Evolutionary conservation across 2,329 filamentous ascomycete genomes (phyloP), one percentile per base, ranked within the genome.

Genomic region (Tricladium varicosporioides): DNA sequence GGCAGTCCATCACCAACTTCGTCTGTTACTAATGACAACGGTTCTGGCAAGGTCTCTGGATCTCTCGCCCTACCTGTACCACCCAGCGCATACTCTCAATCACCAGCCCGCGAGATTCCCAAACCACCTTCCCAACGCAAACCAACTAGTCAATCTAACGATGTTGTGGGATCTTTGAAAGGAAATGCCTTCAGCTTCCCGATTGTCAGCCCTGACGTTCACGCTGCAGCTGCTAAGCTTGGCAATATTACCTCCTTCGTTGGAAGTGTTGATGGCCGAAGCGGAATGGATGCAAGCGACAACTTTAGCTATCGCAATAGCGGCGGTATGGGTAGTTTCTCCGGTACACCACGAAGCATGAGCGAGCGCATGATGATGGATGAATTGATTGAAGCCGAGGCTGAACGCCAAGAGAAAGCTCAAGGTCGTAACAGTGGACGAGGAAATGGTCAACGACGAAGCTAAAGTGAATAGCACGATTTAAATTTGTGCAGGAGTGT

Each of bases 231-330:
- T 2, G 76, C 74, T 10, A 75, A 76, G 10, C 69, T 81, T 51
- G 79, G 79, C 40, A 73, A 78, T 15, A 70, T 82, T 48, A 75
- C 73, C 58, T 76, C 74, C 18, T 82, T 82, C 66, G 78, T 83
- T 8, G 81, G 80, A 1, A 80, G 80, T 46, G 67, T 83, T 13
- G 54, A 69, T 54, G 69, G 65, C 3, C 57, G 60, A 10, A 68
- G 57, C 45, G 69, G 67, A 14, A 14, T 70, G 2, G 68, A 70
- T 51, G 68, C 62, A 42, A 65, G 62, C 51, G 65, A 69, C 56
- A 32, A 57, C 1, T 47, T 60, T 36, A 68, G 63, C 50, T 69
- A 63, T 51, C 43, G 64, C 9, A 59, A 57, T 5, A 65, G 63
- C 54, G 59, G 58, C 15, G 63, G 63, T 14, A 48, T 58, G 5